phyloP scores from a whole-genome alignment of 345 rosid genomes.

The Rhodamnia argentea region DNA sequence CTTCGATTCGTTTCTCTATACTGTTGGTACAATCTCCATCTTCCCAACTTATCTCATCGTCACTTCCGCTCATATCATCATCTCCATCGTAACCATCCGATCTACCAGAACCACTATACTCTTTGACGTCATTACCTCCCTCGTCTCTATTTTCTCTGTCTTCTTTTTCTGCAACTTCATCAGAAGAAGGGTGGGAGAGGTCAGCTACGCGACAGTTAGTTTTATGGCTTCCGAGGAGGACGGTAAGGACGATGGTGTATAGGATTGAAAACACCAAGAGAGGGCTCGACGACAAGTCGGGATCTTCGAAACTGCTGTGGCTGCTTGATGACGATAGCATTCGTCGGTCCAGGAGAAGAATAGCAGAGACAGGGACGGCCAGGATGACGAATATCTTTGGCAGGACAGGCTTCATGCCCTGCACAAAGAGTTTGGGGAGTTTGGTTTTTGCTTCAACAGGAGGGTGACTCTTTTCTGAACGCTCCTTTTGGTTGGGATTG shows the following conservation, averaged over 20 bases:
- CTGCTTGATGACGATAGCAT: not conserved
- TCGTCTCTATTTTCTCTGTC: not conserved
- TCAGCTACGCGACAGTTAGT: constrained; percentile 1
- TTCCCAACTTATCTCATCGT: not conserved
- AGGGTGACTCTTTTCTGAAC: not conserved
- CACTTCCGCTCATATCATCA: not conserved
- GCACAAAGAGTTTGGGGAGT: not conserved
- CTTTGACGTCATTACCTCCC: not conserved
- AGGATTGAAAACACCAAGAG: constrained; percentile 16
- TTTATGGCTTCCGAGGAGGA: constrained; percentile 10
- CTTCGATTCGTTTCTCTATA: constrained; percentile 27
- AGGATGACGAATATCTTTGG: not conserved
- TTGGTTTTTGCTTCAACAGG: not conserved
- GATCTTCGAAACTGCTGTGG: not conserved
- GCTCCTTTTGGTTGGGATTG: not conserved
- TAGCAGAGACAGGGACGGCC: not conserved
- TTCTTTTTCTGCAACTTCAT: not conserved
- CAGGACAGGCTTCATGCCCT: not conserved
- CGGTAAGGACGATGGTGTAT: constrained; percentile 10
- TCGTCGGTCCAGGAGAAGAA: not conserved
- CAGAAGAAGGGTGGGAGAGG: not conserved
- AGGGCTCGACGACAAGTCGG: not conserved
- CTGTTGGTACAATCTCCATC: constrained; percentile 6
- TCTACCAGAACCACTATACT: not conserved
- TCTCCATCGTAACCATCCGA: not conserved